Conservation (phyloP, 2,329 filamentous ascomycete genomes). For the Fusarium austroafricanum region DNA sequence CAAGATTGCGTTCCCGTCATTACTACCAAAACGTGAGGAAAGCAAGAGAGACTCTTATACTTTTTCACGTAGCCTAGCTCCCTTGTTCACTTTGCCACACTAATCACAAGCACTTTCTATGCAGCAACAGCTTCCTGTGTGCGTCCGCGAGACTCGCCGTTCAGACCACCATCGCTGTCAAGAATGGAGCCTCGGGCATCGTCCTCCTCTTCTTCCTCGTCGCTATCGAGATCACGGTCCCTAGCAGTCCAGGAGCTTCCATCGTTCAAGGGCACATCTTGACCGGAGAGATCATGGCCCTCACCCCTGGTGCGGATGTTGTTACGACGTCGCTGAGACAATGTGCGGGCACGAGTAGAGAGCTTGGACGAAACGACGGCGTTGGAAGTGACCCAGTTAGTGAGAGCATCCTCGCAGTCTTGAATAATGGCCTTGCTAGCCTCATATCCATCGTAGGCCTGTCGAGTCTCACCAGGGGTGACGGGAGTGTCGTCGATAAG, state of each 20-base stretch:
- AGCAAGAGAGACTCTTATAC: background rate
- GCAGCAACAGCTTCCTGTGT: constrained; percentile 63
- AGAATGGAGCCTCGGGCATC: constrained; percentile 61
- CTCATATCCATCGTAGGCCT: constrained; percentile 97
- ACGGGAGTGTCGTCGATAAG: constrained; percentile 97
- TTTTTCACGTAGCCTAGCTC: background rate
- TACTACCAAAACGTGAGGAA: constrained; percentile 28
- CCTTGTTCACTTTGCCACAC: constrained; percentile 13
- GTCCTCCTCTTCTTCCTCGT: constrained; percentile 74
- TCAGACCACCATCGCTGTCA: constrained; percentile 64
- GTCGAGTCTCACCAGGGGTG: constrained; percentile 94
- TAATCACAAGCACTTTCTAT: constrained; percentile 46
- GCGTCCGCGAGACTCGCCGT: constrained; percentile 68
- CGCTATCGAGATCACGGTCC: constrained; percentile 70
- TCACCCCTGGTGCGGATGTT: constrained; percentile 76
- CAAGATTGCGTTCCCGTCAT: constrained; percentile 39
- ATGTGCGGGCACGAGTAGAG: constrained; percentile 85
- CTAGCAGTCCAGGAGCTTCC: constrained; percentile 88
- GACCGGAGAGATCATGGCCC: constrained; percentile 83
- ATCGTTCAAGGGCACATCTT: constrained; percentile 83
- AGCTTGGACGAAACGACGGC: constrained; percentile 89
- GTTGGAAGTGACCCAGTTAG: constrained; percentile 94
- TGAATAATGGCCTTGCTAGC: constrained; percentile 99
- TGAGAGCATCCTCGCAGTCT: constrained; percentile 96
- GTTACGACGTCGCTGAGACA: constrained; percentile 85